A percentile compares a stretch with the other conserved stretches of the same genome.
These are phyloP conservation scores for Vicia sativa DNA, from an alignment of 306 rosid species.

Conservation along the genomic window DNA sequence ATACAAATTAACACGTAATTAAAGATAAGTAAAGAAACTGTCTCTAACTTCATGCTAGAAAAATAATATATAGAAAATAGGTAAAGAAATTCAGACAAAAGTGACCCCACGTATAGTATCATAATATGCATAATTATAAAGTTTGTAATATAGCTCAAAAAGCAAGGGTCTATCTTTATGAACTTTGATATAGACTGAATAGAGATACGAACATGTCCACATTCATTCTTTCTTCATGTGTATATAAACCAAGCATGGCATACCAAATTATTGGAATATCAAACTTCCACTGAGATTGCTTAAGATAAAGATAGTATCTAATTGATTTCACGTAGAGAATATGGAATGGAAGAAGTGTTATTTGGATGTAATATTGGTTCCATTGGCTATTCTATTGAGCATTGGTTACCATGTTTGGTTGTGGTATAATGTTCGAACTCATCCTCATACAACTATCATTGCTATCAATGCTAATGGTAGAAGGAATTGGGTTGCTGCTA, in stretches of 20 bases:
- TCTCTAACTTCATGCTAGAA: background rate
- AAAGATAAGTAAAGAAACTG: constrained; percentile 12
- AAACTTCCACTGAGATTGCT: constrained; percentile 18
- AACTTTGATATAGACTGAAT: constrained; percentile 32
- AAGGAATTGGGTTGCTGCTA: constrained; percentile 79
- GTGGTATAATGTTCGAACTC: constrained; percentile 70
- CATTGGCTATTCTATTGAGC: constrained; percentile 61
- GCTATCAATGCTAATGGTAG: constrained; percentile 81
- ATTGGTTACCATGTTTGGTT: constrained; percentile 76
- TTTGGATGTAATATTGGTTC: constrained; percentile 84
- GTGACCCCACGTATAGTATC: constrained; percentile 30
- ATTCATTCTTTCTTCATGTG: constrained; percentile 41
- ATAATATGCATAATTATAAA: background rate
- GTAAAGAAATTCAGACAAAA: constrained; percentile 7
- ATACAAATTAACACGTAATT: background rate
- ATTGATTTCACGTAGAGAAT: background rate
- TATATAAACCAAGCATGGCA: constrained; percentile 45
- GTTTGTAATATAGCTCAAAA: constrained; percentile 47
- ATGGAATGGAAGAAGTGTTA: constrained; percentile 91
- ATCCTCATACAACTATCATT: constrained; percentile 71
- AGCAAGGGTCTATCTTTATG: constrained; percentile 35
- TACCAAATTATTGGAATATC: constrained; percentile 25
- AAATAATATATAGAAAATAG: background rate
- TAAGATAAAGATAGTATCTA: constrained; percentile 12
- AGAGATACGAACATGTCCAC: constrained; percentile 49